These are phyloP conservation scores for Periconia sp. DNA, from an alignment of 2,329 filamentous ascomycete species.

Conservation along the genomic window DNA sequence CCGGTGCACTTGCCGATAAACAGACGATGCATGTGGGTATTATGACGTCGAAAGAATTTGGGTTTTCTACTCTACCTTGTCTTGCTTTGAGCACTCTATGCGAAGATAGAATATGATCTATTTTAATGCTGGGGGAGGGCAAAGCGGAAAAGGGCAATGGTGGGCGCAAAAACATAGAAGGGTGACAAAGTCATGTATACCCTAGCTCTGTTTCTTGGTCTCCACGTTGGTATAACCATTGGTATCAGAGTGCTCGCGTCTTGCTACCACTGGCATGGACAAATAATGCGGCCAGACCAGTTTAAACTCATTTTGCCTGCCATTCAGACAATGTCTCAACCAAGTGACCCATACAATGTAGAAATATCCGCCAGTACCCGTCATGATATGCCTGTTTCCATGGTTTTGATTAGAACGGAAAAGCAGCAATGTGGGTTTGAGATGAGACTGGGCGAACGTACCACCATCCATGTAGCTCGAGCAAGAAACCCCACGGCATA, in stretches of 20 bases:
- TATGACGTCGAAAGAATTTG: not conserved
- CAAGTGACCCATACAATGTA: conserved; percentile 85
- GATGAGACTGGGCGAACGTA: conserved; percentile 39
- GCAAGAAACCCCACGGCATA: conserved; percentile 76
- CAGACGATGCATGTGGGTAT: not conserved
- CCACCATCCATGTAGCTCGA: conserved; percentile 76
- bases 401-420: not conserved
- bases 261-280: conserved; percentile 57
- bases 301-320: conserved; percentile 69
- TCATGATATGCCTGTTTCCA: conserved; percentile 69
- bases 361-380: conserved; percentile 78
- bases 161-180: too few relatives aligned
- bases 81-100: too few relatives aligned
- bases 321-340: conserved; percentile 75
- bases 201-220: conserved; percentile 32
- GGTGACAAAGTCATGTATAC: not conserved
- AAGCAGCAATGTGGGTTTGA: not conserved
- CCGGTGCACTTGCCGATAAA: not conserved
- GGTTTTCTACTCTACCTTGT: too few relatives aligned
- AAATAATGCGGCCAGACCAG: conserved; percentile 68
- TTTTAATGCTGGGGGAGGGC: too few relatives aligned
- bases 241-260: conserved; percentile 12
- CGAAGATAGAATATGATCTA: too few relatives aligned
- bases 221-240: conserved; percentile 15
- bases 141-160: too few relatives aligned